Evolutionary conservation across 23 red algal species (phyloP), one percentile per base, ranked within the genome.

Genomic region (Gracilaria gracilis): DNA sequence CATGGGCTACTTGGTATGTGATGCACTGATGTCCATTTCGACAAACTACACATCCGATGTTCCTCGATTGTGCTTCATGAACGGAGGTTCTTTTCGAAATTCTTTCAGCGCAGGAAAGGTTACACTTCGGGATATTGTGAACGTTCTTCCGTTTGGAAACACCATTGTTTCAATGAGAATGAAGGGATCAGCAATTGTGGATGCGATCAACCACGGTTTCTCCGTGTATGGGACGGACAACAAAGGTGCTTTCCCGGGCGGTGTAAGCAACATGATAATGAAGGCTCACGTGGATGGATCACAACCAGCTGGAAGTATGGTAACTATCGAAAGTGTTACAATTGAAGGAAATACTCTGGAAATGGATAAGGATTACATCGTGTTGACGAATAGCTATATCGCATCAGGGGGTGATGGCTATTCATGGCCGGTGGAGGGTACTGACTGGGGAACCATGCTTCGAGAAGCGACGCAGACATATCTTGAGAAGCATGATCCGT

Each of bases 1-100:
- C 25, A 89, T 89, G 86, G 86, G 86, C 20, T 42, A 89, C 28
- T 50, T 89, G 71, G 75, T 89, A 9, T 89, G 86, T 70, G 86
- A 89, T 38, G 69, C 86, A 15, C 80, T 89, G 72, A 42, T 89
- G 23, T 42, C 39, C 28, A 33, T 54, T 39, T 70, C 57, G 28
- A 58, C 14, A 8, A 24, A 36, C 4, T 32, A 57, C 15, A 48
- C 36, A 46, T 62, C 75, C 40, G 72, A 79, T 23, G 7, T 81
- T 32, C 77, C 77, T 24, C 47, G 77, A 20, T 13, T 89, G 1
- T 89, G 86, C 66, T 75, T 89, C 23, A 61, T 79, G 54, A 89
- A 89, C 40, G 86, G 86, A 15, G 86, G 86, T 23, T 36, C 70
- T 61, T 48, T 89, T 9, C 71, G 75, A 28, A 65, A 57, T 37